phyloP scores from a whole-genome alignment of 805 yeast species.

The Yamadazyma paraphyllophila region DNA sequence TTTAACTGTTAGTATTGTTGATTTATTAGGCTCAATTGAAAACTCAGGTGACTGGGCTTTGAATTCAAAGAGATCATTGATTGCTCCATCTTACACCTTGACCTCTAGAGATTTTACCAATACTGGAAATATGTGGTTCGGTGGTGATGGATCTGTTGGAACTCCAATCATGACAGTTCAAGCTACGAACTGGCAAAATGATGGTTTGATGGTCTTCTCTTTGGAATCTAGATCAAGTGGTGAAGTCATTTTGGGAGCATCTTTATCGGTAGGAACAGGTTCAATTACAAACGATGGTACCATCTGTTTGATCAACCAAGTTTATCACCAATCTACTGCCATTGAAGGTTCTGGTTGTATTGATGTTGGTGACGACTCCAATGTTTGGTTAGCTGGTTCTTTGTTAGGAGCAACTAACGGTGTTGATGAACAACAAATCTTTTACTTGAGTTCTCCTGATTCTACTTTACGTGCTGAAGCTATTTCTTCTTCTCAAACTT shows the following conservation, averaged over 20 bases:
- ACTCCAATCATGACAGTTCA: slow-evolving; percentile 15
- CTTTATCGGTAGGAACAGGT: slow-evolving; percentile 8
- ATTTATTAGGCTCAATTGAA: slow-evolving; percentile 11
- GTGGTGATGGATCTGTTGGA: slow-evolving; percentile 19
- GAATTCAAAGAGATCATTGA: slow-evolving; percentile 13
- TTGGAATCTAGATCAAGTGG: slow-evolving; percentile 12
- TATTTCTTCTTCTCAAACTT: slow-evolving; percentile 20
- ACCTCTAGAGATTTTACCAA: slow-evolving; percentile 16
- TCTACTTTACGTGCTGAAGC: slow-evolving; percentile 16
- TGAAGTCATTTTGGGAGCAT: slow-evolving; percentile 17
- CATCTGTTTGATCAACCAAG: slow-evolving; percentile 24
- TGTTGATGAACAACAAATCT: slow-evolving; percentile 15
- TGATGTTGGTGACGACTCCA: slow-evolving; percentile 17
- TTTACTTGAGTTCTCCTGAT: slow-evolving; percentile 18
- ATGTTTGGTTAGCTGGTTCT: slow-evolving; percentile 15
- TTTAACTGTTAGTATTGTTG: slow-evolving; percentile 13
- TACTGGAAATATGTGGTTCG: slow-evolving; percentile 24
- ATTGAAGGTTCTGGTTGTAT: slow-evolving; percentile 27
- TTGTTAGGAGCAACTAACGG: slow-evolving; percentile 9
- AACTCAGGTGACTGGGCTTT: slow-evolving; percentile 23
- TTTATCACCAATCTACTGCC: slow-evolving; percentile 20
- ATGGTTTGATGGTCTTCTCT: slow-evolving; percentile 19
- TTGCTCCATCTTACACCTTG: slow-evolving; percentile 16
- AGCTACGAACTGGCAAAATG: slow-evolving; percentile 16
- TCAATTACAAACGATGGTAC: slow-evolving; percentile 24